Evolutionary conservation across 2,329 filamentous ascomycete species (phyloP), one percentile per base, ranked within the genome.

Genomic region (Dothiorella sarmentorum): DNA sequence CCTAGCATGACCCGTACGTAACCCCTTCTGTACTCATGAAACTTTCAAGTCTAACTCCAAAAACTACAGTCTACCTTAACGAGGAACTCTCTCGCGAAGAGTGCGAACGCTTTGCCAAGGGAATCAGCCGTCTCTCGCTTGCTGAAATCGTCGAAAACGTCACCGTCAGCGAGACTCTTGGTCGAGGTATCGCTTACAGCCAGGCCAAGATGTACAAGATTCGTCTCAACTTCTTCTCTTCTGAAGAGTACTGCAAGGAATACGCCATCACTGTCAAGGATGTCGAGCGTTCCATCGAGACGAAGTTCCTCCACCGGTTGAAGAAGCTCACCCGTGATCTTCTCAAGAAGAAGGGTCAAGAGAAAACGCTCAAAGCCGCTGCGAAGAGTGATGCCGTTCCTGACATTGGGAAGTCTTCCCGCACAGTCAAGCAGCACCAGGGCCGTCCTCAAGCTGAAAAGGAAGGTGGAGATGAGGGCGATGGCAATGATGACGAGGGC

Each of bases 1-100:
- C 94, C 94, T 1, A 85, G 86, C 4, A 96, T 96, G 91, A 94
- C 90, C 1, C 79, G n/a, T n/a, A n/a, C n/a, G n/a, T n/a, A n/a
- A n/a, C n/a, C n/a, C n/a, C n/a, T n/a, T n/a, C n/a, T n/a, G n/a
- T n/a, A n/a, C n/a, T n/a, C n/a, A n/a, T n/a, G n/a, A n/a, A n/a
- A n/a, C n/a, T n/a, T n/a, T n/a, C n/a, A n/a, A n/a, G n/a, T n/a
- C n/a, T n/a, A n/a, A n/a, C n/a, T n/a, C n/a, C n/a, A n/a, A n/a
- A n/a, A n/a, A n/a, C n/a, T n/a, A n/a, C n/a, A n/a, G n/a, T 97
- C 17, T 82, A 89, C 44, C 80, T 95, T 27, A 89, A 89, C 65
- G 79, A 86, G 20, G 88, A 91, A 66, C 76, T 96, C 33, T 80
- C 85, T 1, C 77, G 81, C 31, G 81, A 85, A 4, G 83, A 92